These are phyloP conservation scores for Diaporthe sp. DNA, from an alignment of 2,329 filamentous ascomycete genomes.

Conservation along the genomic window DNA sequence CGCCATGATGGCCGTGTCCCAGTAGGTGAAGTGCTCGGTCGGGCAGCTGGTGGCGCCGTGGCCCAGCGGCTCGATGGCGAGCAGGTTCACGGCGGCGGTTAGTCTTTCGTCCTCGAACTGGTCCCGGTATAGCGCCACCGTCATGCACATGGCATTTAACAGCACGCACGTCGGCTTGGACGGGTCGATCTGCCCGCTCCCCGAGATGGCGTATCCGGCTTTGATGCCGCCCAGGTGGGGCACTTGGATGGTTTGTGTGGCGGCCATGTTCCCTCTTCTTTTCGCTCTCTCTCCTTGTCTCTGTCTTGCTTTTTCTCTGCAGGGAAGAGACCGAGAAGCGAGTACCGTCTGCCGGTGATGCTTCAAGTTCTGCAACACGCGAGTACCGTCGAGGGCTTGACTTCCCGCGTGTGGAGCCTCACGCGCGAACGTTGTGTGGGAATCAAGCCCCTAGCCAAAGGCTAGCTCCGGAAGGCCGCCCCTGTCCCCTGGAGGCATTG, in stretches of 20 bases:
- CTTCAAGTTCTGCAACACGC: constrained; percentile 4
- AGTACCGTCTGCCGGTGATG: neutral
- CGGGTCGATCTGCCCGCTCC: constrained; percentile 55
- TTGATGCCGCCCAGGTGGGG: constrained; percentile 63
- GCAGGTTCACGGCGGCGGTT: constrained; percentile 59
- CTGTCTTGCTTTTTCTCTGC: neutral
- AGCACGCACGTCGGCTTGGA: constrained; percentile 65
- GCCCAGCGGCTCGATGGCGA: constrained; percentile 67
- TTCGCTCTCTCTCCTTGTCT: neutral
- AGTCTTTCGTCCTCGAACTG: constrained; percentile 59
- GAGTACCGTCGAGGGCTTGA: neutral
- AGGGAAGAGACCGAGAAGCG: neutral
- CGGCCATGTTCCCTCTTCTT: constrained; percentile 45
- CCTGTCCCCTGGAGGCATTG: neutral
- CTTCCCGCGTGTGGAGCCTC: neutral
- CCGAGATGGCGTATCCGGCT: constrained; percentile 55
- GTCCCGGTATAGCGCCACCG: constrained; percentile 58
- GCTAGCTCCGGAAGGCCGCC: constrained; percentile 1
- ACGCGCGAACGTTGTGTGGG: neutral
- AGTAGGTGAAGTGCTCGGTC: constrained; percentile 67
- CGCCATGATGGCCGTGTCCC: constrained; percentile 67
- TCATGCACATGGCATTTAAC: constrained; percentile 67
- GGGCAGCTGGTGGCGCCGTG: constrained; percentile 61
- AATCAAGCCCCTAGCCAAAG: neutral
- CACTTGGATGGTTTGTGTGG: constrained; percentile 58